Evolutionary conservation across 176 grass and related monocot species (phyloP).

Genomic region (Phoenix roebelenii): DNA sequence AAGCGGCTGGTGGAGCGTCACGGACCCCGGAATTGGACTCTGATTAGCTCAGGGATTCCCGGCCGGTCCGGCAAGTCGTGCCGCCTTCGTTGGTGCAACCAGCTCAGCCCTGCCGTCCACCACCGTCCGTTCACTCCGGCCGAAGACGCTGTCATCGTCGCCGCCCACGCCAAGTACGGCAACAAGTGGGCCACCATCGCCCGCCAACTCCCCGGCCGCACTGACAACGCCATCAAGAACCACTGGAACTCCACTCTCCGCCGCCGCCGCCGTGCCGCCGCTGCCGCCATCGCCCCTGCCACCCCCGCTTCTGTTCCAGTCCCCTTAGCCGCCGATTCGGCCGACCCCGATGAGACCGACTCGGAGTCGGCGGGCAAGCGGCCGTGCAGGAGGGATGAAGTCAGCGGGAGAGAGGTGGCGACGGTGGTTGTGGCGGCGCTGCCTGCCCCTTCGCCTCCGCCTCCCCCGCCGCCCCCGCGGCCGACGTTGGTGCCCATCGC

Average conservation of each 20-base stretch:
- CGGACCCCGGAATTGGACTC: conserved; percentile 33
- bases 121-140: conserved; percentile 28
- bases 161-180: conserved; percentile 27
- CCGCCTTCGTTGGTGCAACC: conserved; percentile 46
- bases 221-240: conserved; percentile 98
- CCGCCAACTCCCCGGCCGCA: conserved; percentile 63
- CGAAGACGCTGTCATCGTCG: conserved; percentile 24
- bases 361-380: conserved; percentile 24
- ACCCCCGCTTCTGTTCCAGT: conserved; percentile 4
- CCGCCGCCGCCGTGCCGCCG: conserved; percentile 5
- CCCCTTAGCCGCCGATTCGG: conserved; percentile 6
- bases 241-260: conserved; percentile 94
- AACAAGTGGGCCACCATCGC: conserved; percentile 97
- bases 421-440: too few relatives aligned
- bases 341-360: background rate
- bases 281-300: background rate
- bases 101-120: conserved; percentile 28
- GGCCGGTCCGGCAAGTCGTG: conserved; percentile 41
- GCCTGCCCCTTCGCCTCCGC: too few relatives aligned
- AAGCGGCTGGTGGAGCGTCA: conserved; percentile 29
- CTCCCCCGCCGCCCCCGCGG: too few relatives aligned
- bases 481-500: background rate
- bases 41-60: conserved; percentile 24
- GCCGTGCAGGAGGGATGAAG: background rate
- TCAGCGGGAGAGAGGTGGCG: background rate